These are phyloP conservation scores for Cordyceps farinosa DNA, from an alignment of 2,329 filamentous ascomycete genomes.

Conservation along the genomic window DNA sequence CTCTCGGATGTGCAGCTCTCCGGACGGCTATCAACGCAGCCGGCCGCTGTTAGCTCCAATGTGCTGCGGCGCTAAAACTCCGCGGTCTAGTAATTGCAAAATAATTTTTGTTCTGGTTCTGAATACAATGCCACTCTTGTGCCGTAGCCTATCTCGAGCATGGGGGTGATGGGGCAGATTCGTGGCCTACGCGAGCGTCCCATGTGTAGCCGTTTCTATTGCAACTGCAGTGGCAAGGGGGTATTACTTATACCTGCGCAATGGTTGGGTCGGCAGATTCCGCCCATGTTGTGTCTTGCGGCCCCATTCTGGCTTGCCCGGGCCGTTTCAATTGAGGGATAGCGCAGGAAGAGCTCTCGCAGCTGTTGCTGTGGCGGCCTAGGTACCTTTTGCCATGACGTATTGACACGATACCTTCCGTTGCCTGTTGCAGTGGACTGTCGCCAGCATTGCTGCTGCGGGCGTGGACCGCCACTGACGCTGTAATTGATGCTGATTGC, in stretches of 20 bases:
- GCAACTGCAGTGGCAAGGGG: too few species aligned
- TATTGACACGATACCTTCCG: background rate
- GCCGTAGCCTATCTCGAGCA: background rate
- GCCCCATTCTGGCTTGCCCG: background rate
- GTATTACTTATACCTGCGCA: background rate
- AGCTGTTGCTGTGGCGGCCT: background rate
- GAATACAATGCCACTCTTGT: background rate
- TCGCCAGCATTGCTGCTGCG: too few species aligned
- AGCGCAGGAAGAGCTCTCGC: background rate
- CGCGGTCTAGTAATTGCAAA: background rate
- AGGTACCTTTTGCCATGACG: background rate
- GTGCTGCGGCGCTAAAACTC: background rate
- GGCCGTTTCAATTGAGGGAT: background rate
- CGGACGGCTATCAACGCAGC: slow-evolving; percentile 12
- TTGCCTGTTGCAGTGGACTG: background rate
- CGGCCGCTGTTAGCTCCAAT: background rate
- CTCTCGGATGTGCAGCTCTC: slow-evolving; percentile 10
- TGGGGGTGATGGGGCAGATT: background rate
- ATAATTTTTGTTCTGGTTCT: background rate
- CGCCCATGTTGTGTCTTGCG: background rate
- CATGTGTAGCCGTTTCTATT: background rate
- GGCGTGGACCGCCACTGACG: too few species aligned
- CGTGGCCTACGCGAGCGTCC: too few species aligned
- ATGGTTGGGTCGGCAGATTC: background rate
- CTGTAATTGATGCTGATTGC: too few species aligned